Percentiles rank a stretch among this genome's conserved stretches.
phyloP scores from a whole-genome alignment of 768 basidiomycete species.

The Amyloporia xantha region DNA sequence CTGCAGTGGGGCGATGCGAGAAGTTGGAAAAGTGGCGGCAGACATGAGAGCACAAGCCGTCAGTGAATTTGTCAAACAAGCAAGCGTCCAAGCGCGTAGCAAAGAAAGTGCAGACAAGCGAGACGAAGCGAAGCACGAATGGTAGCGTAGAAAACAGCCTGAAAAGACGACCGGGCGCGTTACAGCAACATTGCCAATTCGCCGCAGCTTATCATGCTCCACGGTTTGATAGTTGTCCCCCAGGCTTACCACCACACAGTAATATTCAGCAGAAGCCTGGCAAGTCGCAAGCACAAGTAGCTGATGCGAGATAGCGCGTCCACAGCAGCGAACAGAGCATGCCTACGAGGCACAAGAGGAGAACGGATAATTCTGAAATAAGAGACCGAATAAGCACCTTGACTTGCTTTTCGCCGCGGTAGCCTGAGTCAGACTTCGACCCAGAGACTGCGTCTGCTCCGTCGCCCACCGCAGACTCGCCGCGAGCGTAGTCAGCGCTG shows the following conservation, averaged over 20 bases:
- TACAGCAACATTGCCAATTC: neutral
- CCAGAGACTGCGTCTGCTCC: slow-evolving; percentile 8
- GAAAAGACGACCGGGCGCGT: slow-evolving; percentile 1
- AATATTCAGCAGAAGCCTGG: neutral
- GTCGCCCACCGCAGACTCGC: slow-evolving; percentile 10
- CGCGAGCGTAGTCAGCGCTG: slow-evolving; percentile 12
- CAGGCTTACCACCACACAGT: neutral
- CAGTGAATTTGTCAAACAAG: slow-evolving; percentile 10
- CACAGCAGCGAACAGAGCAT: neutral
- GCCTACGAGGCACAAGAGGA: slow-evolving; percentile 34
- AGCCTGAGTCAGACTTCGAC: slow-evolving; percentile 10
- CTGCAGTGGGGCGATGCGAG: slow-evolving; percentile 56
- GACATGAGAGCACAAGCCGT: slow-evolving; percentile 11
- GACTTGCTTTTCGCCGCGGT: slow-evolving; percentile 26
- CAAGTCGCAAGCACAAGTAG: neutral
- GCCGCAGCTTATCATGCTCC: slow-evolving; percentile 2
- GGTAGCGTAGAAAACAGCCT: neutral
- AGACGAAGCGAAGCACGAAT: slow-evolving; percentile 5
- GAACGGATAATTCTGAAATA: slow-evolving; percentile 47
- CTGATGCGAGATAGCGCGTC: neutral
- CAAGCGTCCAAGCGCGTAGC: slow-evolving; percentile 10
- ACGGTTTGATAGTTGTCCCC: neutral
- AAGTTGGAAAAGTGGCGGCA: slow-evolving; percentile 3
- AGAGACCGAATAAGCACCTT: slow-evolving; percentile 27
- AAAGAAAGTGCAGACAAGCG: slow-evolving; percentile 5